Evolutionary conservation across 768 basidiomycete genomes (phyloP).

Genomic region (Xerocomellus amylosporus): DNA sequence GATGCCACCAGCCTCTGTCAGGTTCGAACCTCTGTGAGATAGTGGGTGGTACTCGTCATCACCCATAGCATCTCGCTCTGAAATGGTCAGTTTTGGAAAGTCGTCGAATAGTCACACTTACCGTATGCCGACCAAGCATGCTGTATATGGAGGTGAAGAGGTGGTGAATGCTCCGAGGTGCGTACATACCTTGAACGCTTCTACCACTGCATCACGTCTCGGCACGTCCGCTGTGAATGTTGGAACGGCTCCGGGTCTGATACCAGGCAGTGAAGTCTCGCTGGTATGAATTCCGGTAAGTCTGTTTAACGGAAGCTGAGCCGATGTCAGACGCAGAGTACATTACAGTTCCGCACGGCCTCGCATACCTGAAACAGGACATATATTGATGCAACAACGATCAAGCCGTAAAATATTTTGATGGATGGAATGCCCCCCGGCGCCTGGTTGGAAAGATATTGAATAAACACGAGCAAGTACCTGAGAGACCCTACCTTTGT

Average conservation of each 20-base stretch:
- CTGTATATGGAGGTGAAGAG: slow-evolving; percentile 39
- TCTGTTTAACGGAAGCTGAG: slow-evolving; percentile 18
- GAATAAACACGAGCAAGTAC: neutral
- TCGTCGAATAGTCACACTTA: slow-evolving; percentile 31
- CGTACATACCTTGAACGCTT: slow-evolving; percentile 70
- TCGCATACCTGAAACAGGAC: slow-evolving; percentile 22
- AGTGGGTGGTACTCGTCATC: slow-evolving; percentile 92
- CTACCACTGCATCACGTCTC: slow-evolving; percentile 68
- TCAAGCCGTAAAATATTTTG: slow-evolving; percentile 10
- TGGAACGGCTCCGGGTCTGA: slow-evolving; percentile 17
- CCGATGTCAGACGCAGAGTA: neutral
- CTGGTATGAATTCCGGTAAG: slow-evolving; percentile 2
- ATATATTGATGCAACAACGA: slow-evolving; percentile 8
- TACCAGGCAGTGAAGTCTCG: slow-evolving; percentile 14
- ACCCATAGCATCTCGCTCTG: slow-evolving; percentile 89
- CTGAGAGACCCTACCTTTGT: slow-evolving; percentile 5
- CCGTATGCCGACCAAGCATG: slow-evolving; percentile 87
- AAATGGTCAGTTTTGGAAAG: slow-evolving; percentile 11
- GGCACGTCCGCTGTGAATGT: slow-evolving; percentile 51
- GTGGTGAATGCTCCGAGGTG: neutral
- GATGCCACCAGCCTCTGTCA: slow-evolving; percentile 75
- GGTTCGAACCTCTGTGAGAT: slow-evolving; percentile 66
- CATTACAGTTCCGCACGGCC: neutral
- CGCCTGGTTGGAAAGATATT: slow-evolving; percentile 3
- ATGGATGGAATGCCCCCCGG: neutral